phyloP scores from a whole-genome alignment of 2,329 filamentous ascomycete species.

The Aurifilum marmelostoma region DNA sequence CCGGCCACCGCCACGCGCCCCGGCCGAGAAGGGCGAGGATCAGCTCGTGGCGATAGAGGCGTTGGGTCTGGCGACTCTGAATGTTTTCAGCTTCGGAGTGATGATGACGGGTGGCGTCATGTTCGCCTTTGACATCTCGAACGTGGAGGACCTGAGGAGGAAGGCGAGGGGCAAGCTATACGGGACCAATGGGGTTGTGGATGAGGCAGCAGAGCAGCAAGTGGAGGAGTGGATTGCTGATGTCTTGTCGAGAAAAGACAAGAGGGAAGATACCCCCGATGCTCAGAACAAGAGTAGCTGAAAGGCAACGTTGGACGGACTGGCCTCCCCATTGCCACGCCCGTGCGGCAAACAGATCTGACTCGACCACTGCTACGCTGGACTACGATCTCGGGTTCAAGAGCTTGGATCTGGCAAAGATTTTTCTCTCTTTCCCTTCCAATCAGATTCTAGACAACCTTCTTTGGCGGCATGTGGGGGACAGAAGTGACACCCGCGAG shows the following conservation, averaged over 20 bases:
- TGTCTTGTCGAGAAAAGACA: conserved; percentile 61
- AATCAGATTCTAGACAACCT: neutral
- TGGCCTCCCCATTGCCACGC: neutral
- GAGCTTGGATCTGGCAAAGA: neutral
- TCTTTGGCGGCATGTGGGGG: neutral
- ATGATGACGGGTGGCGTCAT: conserved; percentile 73
- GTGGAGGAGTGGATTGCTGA: conserved; percentile 65
- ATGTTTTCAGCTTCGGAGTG: conserved; percentile 76
- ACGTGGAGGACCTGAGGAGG: conserved; percentile 64
- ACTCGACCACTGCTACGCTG: neutral
- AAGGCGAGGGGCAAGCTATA: conserved; percentile 50
- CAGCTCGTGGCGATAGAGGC: conserved; percentile 79
- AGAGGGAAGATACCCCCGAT: conserved; percentile 40
- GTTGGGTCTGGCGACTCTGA: conserved; percentile 83
- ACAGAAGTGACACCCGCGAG: neutral
- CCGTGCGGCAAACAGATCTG: neutral
- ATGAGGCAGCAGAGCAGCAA: conserved; percentile 61
- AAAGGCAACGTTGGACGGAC: conserved; percentile 27
- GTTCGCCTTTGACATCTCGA: conserved; percentile 78
- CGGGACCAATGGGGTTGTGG: conserved; percentile 38
- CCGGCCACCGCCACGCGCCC: conserved; percentile 32
- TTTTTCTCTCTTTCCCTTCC: too few relatives aligned
- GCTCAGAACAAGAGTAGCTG: conserved; percentile 34
- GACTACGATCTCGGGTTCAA: neutral
- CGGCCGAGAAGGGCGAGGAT: conserved; percentile 56